Percentiles rank a stretch among this genome's conserved stretches.
phyloP scores from a whole-genome alignment of 2,329 filamentous ascomycete genomes.

The Clarireedia monteithiana region DNA sequence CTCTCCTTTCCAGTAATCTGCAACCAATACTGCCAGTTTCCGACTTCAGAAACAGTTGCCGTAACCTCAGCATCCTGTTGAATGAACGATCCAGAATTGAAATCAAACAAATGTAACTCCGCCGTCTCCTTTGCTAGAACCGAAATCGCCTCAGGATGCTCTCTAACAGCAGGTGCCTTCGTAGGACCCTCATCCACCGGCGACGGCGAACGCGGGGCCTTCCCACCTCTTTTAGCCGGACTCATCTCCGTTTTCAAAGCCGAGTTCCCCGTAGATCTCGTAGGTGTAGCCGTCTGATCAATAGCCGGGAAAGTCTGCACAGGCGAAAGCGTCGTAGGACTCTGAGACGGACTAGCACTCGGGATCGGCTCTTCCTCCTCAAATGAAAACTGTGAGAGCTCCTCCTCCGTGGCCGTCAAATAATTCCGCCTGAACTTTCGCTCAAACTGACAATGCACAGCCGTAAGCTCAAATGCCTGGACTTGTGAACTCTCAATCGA shows the following conservation, averaged over 20 bases:
- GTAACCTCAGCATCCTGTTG: slow-evolving; percentile 48
- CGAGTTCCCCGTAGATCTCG: slow-evolving; percentile 36
- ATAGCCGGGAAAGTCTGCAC: slow-evolving; percentile 19
- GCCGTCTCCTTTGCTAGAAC: slow-evolving; percentile 68
- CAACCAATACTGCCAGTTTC: slow-evolving; percentile 92
- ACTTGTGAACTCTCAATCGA: slow-evolving; percentile 64
- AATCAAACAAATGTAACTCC: slow-evolving; percentile 91
- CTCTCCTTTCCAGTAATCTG: slow-evolving; percentile 70
- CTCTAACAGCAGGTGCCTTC: slow-evolving; percentile 49
- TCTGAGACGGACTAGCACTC: slow-evolving; percentile 50
- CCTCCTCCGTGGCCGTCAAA: slow-evolving; percentile 70
- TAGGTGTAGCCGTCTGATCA: slow-evolving; percentile 7
- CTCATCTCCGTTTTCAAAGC: slow-evolving; percentile 34
- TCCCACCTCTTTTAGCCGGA: slow-evolving; percentile 10
- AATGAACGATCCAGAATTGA: slow-evolving; percentile 77
- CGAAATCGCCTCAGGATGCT: slow-evolving; percentile 61
- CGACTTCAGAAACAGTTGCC: slow-evolving; percentile 77
- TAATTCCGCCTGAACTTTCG: slow-evolving; percentile 80
- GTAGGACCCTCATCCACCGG: slow-evolving; percentile 40
- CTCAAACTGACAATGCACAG: slow-evolving; percentile 95
- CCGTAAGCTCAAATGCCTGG: slow-evolving; percentile 71
- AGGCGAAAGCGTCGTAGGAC: slow-evolving; percentile 37
- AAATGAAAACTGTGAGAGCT: slow-evolving; percentile 80
- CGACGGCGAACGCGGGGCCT: slow-evolving; percentile 14
- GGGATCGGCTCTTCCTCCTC: slow-evolving; percentile 55